Evolutionary conservation across 495 filamentous ascomycete species (phyloP), one percentile per base, ranked within the genome.

Genomic region (Lophiostoma macrostomum): DNA sequence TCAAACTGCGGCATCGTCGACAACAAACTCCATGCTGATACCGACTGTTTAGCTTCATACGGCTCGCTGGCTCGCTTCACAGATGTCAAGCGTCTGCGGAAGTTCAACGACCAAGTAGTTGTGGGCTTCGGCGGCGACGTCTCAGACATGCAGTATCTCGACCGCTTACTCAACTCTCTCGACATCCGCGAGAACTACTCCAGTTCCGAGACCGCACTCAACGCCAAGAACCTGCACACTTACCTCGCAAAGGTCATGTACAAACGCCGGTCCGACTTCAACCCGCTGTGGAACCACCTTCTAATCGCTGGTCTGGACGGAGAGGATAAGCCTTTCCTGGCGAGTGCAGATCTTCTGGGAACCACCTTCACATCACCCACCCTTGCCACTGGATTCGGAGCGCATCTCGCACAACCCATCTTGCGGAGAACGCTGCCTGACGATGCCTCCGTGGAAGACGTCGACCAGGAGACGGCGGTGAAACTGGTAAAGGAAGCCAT

Each of bases 111-210:
- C 60, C 69, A 75, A 32, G 83, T 86, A 23, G 72, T 96, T 49
- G 71, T 97, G 67, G 86, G 89, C 55, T 91, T 95, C 76, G 85
- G 90, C 70, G 88, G 94, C 71, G 86, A 97, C 74, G 88, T 98
- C 46, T 91, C 86, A 53, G 93, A 98, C 76, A 97, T 98, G 93
- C 93, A 98, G 74, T 89, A 90, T 72, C 83, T 98, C 20, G 86
- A 95, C 78, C 88, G 93, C 45, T 80, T 94, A 53, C 82, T 98
- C 51, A 82, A 79, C 64, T 84, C 87, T 47, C 84, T 97, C 60
- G 81, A 85, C 67, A 89, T 91, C 75, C 77, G 84, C 67, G 93
- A 97, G 74, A 87, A 88, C 53, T 96, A 98, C 74, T 44, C 69
- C 72, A 66, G 51, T 49, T 59, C 60, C 50, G 60, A 50, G 52